Evolutionary conservation across 495 filamentous ascomycete genomes (phyloP).

Genomic region (Oleoguttula mirabilis): DNA sequence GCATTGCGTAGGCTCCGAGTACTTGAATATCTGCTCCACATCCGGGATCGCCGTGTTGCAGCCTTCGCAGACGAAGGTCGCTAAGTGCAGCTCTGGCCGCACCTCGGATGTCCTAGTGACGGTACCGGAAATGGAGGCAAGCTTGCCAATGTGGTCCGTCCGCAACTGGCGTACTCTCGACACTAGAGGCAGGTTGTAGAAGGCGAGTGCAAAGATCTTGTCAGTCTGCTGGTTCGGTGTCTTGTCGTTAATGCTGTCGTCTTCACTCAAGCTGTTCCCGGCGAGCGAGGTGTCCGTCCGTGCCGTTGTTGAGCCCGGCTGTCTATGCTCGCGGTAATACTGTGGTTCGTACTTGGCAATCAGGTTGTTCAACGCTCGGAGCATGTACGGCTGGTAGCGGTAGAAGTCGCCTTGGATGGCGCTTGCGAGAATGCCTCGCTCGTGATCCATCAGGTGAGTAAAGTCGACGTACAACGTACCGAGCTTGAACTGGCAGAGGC

Average conservation of each 20-base stretch:
- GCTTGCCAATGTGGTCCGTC: conserved; percentile 79
- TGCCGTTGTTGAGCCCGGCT: conserved; percentile 50
- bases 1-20: conserved; percentile 92
- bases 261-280: conserved; percentile 53
- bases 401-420: conserved; percentile 87
- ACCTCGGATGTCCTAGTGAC: conserved; percentile 96
- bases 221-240: conserved; percentile 92
- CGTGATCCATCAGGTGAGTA: conserved; percentile 67
- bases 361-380: conserved; percentile 77
- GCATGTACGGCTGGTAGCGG: conserved; percentile 86
- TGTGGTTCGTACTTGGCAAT: conserved; percentile 88
- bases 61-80: conserved; percentile 82
- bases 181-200: conserved; percentile 93
- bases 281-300: conserved; percentile 53
- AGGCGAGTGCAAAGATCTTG: conserved; percentile 86
- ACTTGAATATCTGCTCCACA: conserved; percentile 94
- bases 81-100: conserved; percentile 79
- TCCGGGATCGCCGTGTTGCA: conserved; percentile 73
- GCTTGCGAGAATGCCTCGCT: conserved; percentile 53
- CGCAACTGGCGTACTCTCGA: conserved; percentile 80
- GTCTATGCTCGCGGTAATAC: conserved; percentile 83
- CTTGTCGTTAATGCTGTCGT: conserved; percentile 51
- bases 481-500: conserved; percentile 70
- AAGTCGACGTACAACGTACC: conserved; percentile 97
- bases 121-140: conserved; percentile 90